Evolutionary conservation across 805 yeast genomes (phyloP).

Genomic region (Lachancea dasiensis): DNA sequence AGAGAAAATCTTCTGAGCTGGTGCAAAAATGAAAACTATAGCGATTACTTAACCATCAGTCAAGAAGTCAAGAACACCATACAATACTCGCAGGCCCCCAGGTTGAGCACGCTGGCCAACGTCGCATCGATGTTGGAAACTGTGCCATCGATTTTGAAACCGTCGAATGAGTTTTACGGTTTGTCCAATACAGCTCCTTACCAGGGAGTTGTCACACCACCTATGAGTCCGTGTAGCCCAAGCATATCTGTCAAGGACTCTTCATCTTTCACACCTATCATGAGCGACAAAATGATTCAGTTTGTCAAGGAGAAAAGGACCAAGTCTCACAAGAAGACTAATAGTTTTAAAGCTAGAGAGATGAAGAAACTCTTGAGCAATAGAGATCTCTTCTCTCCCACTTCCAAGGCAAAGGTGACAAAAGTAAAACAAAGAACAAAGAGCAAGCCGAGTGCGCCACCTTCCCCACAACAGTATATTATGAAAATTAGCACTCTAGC

Average conservation of each 20-base stretch:
- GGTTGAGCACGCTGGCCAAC: slow-evolving; percentile 14
- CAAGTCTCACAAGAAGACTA: slow-evolving; percentile 30
- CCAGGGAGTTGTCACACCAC: slow-evolving; percentile 28
- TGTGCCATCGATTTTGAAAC: slow-evolving; percentile 26
- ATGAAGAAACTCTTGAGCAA: slow-evolving; percentile 28
- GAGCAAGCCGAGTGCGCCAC: slow-evolving; percentile 3
- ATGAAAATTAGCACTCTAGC: slow-evolving; percentile 2
- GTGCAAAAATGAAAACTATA: slow-evolving; percentile 31
- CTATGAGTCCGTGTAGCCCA: slow-evolving; percentile 26
- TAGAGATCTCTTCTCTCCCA: slow-evolving; percentile 27
- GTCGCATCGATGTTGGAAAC: slow-evolving; percentile 12
- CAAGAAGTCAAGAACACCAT: slow-evolving; percentile 11
- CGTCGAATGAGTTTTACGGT: slow-evolving; percentile 27
- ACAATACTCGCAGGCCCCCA: slow-evolving; percentile 1
- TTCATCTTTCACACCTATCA: slow-evolving; percentile 20
- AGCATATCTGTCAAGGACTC: slow-evolving; percentile 11
- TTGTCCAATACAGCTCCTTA: slow-evolving; percentile 16
- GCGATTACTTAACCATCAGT: slow-evolving; percentile 26
- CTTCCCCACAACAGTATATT: slow-evolving; percentile 8
- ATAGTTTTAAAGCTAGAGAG: slow-evolving; percentile 34
- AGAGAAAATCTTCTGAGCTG: slow-evolving; percentile 27
- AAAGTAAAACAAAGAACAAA: slow-evolving; percentile 10
- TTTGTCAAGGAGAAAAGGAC: slow-evolving; percentile 21
- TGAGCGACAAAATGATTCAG: slow-evolving; percentile 28
- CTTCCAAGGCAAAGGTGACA: slow-evolving; percentile 17